phyloP scores from a whole-genome alignment of 2,329 filamentous ascomycete genomes.

The Colletotrichum scovillei region DNA sequence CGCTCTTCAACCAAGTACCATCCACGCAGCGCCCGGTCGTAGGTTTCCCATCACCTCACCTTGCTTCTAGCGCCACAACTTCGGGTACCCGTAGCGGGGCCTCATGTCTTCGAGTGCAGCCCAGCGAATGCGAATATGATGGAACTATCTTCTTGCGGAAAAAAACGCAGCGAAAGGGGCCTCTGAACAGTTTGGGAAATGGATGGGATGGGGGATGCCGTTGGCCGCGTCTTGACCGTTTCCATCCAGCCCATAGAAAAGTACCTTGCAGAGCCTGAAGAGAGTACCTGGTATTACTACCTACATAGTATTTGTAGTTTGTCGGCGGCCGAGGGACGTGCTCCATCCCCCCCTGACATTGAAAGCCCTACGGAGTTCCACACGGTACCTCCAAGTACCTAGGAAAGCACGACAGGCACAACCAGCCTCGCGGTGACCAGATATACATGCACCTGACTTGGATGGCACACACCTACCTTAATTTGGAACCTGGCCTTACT shows the following conservation, averaged over 20 bases:
- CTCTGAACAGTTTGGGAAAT: neutral
- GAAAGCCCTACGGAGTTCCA: neutral
- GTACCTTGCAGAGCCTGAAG: slow-evolving; percentile 9
- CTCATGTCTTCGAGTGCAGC: neutral
- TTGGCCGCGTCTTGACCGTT: neutral
- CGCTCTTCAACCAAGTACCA: neutral
- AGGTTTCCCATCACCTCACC: too few species aligned
- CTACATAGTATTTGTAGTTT: neutral
- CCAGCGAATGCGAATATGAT: neutral
- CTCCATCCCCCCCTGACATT: neutral
- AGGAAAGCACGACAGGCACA: neutral
- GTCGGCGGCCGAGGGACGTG: neutral
- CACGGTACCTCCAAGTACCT: neutral
- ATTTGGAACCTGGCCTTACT: neutral
- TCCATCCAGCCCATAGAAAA: neutral
- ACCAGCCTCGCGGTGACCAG: neutral
- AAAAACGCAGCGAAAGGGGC: neutral
- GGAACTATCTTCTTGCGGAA: neutral
- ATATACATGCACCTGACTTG: neutral
- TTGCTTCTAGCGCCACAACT: neutral
- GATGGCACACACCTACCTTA: neutral
- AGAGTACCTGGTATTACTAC: neutral
- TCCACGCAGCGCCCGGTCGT: too few species aligned
- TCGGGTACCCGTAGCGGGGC: neutral
- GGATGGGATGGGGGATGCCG: neutral